phyloP scores from a whole-genome alignment of 2,329 filamentous ascomycete species.

The Monosporascus ibericus region DNA sequence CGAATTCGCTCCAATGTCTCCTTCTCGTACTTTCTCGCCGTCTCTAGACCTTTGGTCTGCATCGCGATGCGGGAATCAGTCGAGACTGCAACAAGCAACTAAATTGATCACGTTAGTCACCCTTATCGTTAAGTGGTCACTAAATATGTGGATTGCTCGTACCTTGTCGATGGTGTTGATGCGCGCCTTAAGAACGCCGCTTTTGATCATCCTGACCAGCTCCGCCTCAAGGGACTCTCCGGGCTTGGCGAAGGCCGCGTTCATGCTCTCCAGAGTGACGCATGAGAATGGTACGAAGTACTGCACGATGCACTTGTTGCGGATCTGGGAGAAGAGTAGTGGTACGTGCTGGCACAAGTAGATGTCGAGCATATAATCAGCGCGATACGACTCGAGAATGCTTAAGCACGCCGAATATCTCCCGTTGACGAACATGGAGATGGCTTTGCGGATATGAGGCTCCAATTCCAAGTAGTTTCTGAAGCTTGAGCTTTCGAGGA shows the following conservation, averaged over 20 bases:
- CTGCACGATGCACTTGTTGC: conserved; percentile 87
- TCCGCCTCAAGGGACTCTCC: conserved; percentile 65
- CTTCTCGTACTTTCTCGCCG: conserved; percentile 65
- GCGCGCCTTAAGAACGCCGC: conserved; percentile 65
- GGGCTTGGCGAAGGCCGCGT: conserved; percentile 64
- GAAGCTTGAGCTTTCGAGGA: conserved; percentile 77
- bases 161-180: conserved; percentile 79
- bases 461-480: conserved; percentile 86
- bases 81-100: conserved; percentile 68
- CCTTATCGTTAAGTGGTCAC: no score
- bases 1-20: conserved; percentile 72
- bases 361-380: conserved; percentile 86
- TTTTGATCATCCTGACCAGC: conserved; percentile 70
- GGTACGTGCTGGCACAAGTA: conserved; percentile 72
- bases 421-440: conserved; percentile 82
- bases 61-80: conserved; percentile 61
- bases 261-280: conserved; percentile 75
- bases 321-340: conserved; percentile 65
- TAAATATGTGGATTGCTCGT: conserved; percentile 5
- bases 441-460: conserved; percentile 86
- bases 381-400: conserved; percentile 72
- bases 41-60: conserved; percentile 62
- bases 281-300: conserved; percentile 88
- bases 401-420: conserved; percentile 82
- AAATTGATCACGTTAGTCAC: conserved; percentile 9